phyloP scores from a whole-genome alignment of 257 asterid species.

The Solanum ossicruentum region DNA sequence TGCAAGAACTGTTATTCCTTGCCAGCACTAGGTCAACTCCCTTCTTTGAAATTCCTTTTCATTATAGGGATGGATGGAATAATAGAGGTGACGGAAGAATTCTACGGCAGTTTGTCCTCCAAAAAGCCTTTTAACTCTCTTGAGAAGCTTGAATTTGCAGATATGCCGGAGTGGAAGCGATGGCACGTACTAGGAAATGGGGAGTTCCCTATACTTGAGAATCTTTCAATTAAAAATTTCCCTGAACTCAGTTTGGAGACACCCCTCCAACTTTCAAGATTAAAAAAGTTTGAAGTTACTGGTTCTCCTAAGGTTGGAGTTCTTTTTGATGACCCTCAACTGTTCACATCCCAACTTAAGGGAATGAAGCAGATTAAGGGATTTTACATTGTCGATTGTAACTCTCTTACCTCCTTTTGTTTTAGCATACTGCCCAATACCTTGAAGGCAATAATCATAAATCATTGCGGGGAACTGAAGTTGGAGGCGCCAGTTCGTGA shows the following conservation, averaged over 20 bases:
- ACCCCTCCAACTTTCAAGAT: background rate
- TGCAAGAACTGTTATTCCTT: background rate
- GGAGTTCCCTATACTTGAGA: background rate
- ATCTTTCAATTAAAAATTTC: rapidly evolving
- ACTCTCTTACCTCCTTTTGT: background rate
- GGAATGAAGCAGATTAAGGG: background rate
- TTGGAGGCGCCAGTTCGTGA: background rate
- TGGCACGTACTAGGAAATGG: background rate
- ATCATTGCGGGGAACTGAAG: background rate
- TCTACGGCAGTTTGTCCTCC: no score
- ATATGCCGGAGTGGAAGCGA: no score
- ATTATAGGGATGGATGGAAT: no score
- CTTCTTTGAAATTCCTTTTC: background rate
- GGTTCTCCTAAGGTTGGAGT: no score
- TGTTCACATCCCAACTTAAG: background rate
- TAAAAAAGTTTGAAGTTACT: no score
- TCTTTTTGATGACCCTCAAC: background rate
- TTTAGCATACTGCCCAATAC: background rate
- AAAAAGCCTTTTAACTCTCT: no score
- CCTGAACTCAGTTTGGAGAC: background rate
- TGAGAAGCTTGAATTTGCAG: no score
- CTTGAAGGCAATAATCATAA: rapidly evolving
- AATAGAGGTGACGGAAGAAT: no score
- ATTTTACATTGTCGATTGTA: rapidly evolving
- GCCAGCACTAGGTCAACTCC: background rate